phyloP scores from a whole-genome alignment of 2,329 filamentous ascomycete genomes.

The Penicillium sp. region DNA sequence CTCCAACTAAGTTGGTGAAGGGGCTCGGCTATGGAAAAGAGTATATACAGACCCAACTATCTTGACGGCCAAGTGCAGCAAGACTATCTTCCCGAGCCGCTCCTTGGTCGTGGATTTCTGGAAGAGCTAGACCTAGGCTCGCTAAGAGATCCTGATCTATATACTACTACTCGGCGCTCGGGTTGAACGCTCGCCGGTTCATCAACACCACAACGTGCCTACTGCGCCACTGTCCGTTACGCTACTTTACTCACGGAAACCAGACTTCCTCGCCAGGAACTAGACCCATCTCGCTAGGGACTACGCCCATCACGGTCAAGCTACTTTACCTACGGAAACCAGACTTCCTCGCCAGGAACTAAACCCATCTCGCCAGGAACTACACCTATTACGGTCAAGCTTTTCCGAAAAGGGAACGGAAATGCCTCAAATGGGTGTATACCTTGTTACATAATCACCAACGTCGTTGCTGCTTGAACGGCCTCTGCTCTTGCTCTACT shows the following conservation, averaged over 20 bases:
- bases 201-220: not conserved
- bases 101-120: slow-evolving; percentile 67
- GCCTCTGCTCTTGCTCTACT: not conserved
- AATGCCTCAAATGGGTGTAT: not conserved
- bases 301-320: not conserved
- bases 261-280: no score
- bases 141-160: slow-evolving; percentile 65
- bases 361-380: no score
- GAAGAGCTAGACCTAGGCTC: slow-evolving; percentile 75
- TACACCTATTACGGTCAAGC: not conserved
- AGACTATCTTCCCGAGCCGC: slow-evolving; percentile 77
- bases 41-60: slow-evolving; percentile 93
- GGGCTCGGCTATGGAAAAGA: slow-evolving; percentile 84
- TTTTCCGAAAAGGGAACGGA: not conserved
- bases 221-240: not conserved
- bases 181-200: not conserved
- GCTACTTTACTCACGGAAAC: not conserved
- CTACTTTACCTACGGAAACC: not conserved
- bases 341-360: no score
- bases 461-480: not conserved
- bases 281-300: no score
- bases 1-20: slow-evolving; percentile 86
- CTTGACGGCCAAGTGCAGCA: slow-evolving; percentile 74
- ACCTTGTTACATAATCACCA: not conserved
- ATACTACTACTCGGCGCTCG: not conserved